phyloP scores from a whole-genome alignment of 345 rosid genomes.

The Erodium maritimum region DNA sequence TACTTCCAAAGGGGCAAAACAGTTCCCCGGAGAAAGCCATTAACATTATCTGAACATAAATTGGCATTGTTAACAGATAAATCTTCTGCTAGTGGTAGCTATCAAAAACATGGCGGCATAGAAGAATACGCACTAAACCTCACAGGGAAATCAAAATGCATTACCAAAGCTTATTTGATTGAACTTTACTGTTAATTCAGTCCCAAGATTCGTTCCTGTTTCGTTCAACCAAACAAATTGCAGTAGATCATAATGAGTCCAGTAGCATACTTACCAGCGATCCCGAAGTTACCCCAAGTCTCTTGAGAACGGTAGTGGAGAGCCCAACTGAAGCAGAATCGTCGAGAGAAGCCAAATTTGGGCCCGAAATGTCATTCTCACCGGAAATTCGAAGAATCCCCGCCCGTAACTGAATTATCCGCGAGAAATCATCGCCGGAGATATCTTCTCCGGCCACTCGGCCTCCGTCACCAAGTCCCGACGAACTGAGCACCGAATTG shows the following conservation, averaged over 20 bases:
- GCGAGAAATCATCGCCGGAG: constrained; percentile 8
- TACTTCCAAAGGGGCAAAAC: no score
- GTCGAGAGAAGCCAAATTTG: constrained; percentile 38
- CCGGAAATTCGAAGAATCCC: constrained; percentile 58
- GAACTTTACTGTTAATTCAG: no score
- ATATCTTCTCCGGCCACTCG: constrained; percentile 1
- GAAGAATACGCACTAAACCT: neutral
- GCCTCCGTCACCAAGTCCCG: constrained; percentile 13
- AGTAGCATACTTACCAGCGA: constrained; percentile 44
- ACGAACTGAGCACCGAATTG: constrained; percentile 41
- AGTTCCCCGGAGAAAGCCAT: no score
- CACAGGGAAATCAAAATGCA: neutral
- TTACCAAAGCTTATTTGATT: no score
- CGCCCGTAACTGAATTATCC: constrained; percentile 28
- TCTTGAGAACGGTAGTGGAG: constrained; percentile 55
- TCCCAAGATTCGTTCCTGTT: neutral
- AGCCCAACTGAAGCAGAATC: constrained; percentile 58
- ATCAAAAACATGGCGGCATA: neutral
- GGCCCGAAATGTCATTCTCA: constrained; percentile 15
- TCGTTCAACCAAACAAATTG: neutral
- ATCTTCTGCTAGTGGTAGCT: no score
- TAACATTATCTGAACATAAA: no score
- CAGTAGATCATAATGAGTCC: constrained; percentile 7
- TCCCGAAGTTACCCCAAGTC: constrained; percentile 51
- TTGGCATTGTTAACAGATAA: no score